Base-by-base conservation (phyloP, 1,284 basidiomycete genomes). In the Ganoderma lingzhi region DNA sequence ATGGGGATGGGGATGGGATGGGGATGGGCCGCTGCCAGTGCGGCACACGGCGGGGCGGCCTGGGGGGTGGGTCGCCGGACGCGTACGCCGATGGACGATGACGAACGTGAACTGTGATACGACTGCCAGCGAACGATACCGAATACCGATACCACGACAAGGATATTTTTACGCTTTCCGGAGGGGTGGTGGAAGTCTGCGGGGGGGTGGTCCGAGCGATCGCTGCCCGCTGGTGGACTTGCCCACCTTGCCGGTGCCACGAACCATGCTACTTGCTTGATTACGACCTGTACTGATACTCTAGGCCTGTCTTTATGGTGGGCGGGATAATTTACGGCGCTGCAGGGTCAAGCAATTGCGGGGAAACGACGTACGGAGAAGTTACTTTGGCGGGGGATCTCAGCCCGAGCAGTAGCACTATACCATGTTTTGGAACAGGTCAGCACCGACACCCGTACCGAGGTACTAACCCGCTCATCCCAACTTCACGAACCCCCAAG, bases 101-200 rank as follows among this genome's bases (percentile, higher is more conserved):
- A 51, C 8, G 48, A 28, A 12, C 23, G 14, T n/a, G 58, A n/a
- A 42, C 39, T 23, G 12, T 39, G 17, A 60, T 23, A 10, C 9
- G 45, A n/a, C 23, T 23, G 23, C 23, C 23, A 23, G 23, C 1
- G 23, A 23, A 23, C 28, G 55, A 28, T 9, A 9, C 37, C 15
- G 6, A 10, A 48, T n/a, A 2, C 10, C 10, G 1, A 15, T 23
- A 15, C 41, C 12, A 48, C 45, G 45, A 48, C 45, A 23, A 8
- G 45, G 45, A 23, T 9, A 23, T 6, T 58, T 17, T 6, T 17
- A 39, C 12, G 37, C 45, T 28, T 6, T 10, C 37, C 58, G 58
- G 58, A 35, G 58, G 58, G 58, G 17, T 60, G 58, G 37, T 19
- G 58, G 58, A 60, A 60, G 58, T 60, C 39, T 42, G 39, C 35